Conservation (phyloP, 441 rosid genomes). For the Viola pubescens region DNA sequence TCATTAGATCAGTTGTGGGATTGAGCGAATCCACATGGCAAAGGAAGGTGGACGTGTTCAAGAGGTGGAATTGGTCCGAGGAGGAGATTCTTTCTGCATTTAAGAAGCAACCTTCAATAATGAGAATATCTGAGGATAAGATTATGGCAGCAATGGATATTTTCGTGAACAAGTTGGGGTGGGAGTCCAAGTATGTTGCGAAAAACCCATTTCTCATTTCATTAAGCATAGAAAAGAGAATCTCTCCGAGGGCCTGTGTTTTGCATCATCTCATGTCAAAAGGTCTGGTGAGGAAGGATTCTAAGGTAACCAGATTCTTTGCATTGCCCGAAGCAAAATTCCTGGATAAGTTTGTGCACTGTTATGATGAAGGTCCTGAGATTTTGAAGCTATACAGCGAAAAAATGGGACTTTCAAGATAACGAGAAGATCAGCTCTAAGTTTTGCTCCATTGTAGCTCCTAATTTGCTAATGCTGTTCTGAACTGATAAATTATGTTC, state of each 20-base stretch:
- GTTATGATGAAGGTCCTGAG: not conserved
- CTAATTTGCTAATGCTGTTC: too few relatives aligned
- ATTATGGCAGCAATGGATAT: constrained; percentile 16
- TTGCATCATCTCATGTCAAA: constrained; percentile 7
- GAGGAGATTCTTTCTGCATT: constrained; percentile 23
- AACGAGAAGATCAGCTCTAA: too few relatives aligned
- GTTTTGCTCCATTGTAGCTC: too few relatives aligned
- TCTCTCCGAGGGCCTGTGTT: constrained; percentile 18
- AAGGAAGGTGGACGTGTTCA: constrained; percentile 8
- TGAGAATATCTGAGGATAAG: constrained; percentile 18
- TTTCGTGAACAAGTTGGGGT: constrained; percentile 26
- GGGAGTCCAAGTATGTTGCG: constrained; percentile 14
- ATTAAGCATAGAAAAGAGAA: constrained; percentile 14
- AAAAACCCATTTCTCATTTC: not conserved
- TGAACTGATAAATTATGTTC: too few relatives aligned
- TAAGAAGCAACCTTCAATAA: constrained; percentile 17
- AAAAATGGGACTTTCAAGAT: not conserved
- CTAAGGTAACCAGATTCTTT: not conserved
- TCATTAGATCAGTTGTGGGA: not conserved
- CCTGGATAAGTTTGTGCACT: not conserved
- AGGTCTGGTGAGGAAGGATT: constrained; percentile 8
- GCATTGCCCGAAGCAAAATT: not conserved
- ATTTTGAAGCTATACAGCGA: not conserved
- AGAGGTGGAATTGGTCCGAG: constrained; percentile 28
- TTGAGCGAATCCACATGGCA: constrained; percentile 1